These are phyloP conservation scores for Exophiala spinifera DNA, from an alignment of 2,329 filamentous ascomycete species.

Conservation along the genomic window DNA sequence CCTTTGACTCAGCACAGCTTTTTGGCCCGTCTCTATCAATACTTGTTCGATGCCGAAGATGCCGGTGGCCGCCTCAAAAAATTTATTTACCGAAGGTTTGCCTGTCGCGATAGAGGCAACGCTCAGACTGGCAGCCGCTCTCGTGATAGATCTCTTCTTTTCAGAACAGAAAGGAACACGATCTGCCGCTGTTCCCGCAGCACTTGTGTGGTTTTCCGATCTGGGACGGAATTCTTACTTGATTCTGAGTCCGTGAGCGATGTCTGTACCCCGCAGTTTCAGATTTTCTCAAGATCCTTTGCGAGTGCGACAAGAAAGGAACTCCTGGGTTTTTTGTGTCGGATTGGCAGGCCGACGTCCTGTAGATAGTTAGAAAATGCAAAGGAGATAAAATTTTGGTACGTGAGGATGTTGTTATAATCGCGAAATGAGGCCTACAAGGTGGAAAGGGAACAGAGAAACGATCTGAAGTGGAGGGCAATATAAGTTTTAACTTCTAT, in stretches of 20 bases:
- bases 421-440: slow-evolving; percentile 2
- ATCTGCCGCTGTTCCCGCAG: too few relatives aligned
- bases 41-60: not conserved
- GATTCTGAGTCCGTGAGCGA: not conserved
- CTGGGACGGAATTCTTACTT: too few relatives aligned
- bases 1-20: too few relatives aligned
- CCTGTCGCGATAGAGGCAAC: too few relatives aligned
- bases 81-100: not conserved
- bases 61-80: not conserved
- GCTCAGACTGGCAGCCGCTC: too few relatives aligned
- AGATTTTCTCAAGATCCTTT: not conserved
- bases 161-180: too few relatives aligned
- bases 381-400: not conserved
- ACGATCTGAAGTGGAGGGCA: not conserved
- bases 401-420: not conserved
- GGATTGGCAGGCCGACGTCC: slow-evolving; percentile 28
- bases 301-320: not conserved
- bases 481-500: not conserved
- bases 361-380: slow-evolving; percentile 26
- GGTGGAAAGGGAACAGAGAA: not conserved
- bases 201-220: too few relatives aligned
- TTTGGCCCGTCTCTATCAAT: too few relatives aligned
- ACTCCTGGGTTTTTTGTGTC: not conserved
- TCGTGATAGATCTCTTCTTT: too few relatives aligned
- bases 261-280: not conserved